These are phyloP conservation scores for Endotrypanum monterogeii DNA, from an alignment of 208 protist species.

Conservation along the genomic window DNA sequence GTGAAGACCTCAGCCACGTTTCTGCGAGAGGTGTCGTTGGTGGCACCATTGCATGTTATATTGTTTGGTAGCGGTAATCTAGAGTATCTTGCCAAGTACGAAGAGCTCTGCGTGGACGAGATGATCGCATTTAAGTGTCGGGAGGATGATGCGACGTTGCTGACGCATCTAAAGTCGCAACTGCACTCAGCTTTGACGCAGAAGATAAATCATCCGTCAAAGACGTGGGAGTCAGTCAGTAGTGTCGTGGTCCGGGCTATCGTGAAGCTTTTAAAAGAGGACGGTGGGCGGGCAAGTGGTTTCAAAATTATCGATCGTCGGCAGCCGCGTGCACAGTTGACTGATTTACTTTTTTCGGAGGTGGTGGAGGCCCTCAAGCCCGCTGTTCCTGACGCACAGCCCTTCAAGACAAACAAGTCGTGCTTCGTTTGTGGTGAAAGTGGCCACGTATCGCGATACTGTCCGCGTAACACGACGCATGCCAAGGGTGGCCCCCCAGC, in stretches of 20 bases:
- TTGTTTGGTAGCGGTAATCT: constrained; percentile 90
- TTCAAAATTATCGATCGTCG: constrained; percentile 77
- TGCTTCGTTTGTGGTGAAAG: constrained; percentile 81
- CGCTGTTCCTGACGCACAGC: constrained; percentile 39
- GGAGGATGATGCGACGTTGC: constrained; percentile 77
- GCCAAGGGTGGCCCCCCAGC: constrained; percentile 64
- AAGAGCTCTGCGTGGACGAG: constrained; percentile 86
- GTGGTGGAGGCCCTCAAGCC: constrained; percentile 1
- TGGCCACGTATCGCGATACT: constrained; percentile 81
- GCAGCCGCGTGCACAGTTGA: constrained; percentile 53
- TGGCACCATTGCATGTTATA: constrained; percentile 92
- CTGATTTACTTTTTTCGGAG: constrained; percentile 30
- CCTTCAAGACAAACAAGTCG: constrained; percentile 62
- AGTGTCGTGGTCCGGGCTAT: constrained; percentile 85
- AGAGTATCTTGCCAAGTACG: constrained; percentile 78
- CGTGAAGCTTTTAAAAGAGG: constrained; percentile 77
- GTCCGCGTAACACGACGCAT: constrained; percentile 54
- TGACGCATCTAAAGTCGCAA: constrained; percentile 85
- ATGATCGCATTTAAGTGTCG: constrained; percentile 76
- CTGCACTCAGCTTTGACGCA: constrained; percentile 80
- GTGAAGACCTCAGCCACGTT: constrained; percentile 93
- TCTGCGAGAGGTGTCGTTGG: constrained; percentile 89
- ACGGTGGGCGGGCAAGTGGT: constrained; percentile 33
- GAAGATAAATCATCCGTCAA: constrained; percentile 87
- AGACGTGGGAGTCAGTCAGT: constrained; percentile 82